Percentiles rank a stretch among this genome's conserved stretches.
Conservation (phyloP, 139 green algal species). For the Chlorella vulgaris region DNA sequence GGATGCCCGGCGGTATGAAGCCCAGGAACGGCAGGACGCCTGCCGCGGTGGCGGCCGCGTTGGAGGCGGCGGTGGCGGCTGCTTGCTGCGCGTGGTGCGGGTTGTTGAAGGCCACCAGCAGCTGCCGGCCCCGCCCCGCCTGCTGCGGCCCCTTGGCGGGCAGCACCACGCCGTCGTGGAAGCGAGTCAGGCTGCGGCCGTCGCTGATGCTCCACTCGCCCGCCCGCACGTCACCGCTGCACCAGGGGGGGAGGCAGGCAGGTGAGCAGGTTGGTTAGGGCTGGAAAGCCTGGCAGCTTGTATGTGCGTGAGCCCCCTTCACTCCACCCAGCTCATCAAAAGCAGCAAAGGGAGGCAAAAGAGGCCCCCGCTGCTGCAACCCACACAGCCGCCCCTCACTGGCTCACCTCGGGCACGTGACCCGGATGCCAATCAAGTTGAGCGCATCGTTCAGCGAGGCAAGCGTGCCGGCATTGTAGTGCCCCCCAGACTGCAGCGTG, state of each 20-base stretch:
- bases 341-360: no score
- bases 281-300: no score
- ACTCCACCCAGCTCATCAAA: no score
- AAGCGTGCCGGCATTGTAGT: constrained; percentile 9
- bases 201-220: constrained; percentile 31
- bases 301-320: no score
- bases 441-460: constrained; percentile 29
- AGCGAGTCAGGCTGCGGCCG: constrained; percentile 23
- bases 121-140: constrained; percentile 14
- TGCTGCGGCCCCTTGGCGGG: constrained; percentile 28
- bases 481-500: constrained; percentile 16
- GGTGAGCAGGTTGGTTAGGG: background rate
- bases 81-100: constrained; percentile 20
- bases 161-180: constrained; percentile 32
- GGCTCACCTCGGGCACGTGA: constrained; percentile 21
- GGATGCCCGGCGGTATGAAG: constrained; percentile 6
- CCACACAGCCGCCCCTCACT: no score
- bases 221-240: constrained; percentile 17
- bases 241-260: background rate
- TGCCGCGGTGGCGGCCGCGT: constrained; percentile 20
- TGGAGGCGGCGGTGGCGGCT: constrained; percentile 23
- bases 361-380: no score
- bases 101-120: constrained; percentile 36
- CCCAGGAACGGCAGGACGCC: constrained; percentile 18
- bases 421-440: constrained; percentile 37